These are phyloP conservation scores for Diospyros kaki DNA, from an alignment of 148 eudicot genomes.

Conservation along the genomic window DNA sequence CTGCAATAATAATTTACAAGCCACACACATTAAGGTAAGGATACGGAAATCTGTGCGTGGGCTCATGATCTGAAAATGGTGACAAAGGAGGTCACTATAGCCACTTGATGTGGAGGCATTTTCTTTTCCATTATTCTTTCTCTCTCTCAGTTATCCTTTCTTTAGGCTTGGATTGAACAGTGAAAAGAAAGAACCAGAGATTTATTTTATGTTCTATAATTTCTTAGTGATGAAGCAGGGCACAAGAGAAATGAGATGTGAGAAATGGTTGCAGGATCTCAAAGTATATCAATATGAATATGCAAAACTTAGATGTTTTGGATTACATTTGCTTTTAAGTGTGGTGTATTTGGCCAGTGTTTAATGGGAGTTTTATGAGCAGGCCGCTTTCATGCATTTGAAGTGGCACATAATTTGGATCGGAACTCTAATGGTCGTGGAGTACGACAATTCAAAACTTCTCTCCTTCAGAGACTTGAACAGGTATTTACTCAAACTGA, in stretches of 20 bases:
- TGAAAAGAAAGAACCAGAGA: not conserved
- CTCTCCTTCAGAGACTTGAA: constrained; percentile 90
- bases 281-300: not conserved
- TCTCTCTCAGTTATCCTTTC: not conserved
- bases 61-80: too few species aligned
- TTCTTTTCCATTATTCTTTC: not conserved
- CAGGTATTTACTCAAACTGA: constrained; percentile 40
- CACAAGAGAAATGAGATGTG: not conserved
- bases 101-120: not conserved
- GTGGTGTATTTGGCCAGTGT: not conserved
- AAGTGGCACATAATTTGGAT: constrained; percentile 88
- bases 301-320: not conserved
- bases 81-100: too few species aligned
- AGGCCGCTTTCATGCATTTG: constrained; percentile 99
- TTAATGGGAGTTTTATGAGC: constrained; percentile 16
- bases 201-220: not conserved
- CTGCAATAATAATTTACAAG: too few species aligned
- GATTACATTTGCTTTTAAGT: not conserved
- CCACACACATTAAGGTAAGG: too few species aligned
- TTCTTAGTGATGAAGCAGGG: not conserved
- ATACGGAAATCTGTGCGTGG: too few species aligned
- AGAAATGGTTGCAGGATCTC: not conserved
- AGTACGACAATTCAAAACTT: constrained; percentile 91
- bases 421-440: constrained; percentile 86
- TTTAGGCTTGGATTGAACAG: not conserved